These are phyloP conservation scores for Arabidopsis lyrata DNA, from an alignment of 441 rosid genomes.

Conservation along the genomic window DNA sequence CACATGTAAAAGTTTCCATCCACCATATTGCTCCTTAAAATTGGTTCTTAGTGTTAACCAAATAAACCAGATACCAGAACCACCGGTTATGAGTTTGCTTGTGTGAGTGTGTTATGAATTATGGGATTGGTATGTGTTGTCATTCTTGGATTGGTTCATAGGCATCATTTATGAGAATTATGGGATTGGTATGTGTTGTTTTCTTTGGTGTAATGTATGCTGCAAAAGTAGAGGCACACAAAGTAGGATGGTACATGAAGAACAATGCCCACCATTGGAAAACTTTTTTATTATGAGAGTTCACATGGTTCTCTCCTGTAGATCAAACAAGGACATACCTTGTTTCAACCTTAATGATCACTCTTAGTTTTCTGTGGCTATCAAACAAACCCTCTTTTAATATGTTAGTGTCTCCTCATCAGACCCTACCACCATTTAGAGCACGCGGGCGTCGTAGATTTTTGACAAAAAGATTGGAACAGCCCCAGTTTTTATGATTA, in stretches of 20 bases:
- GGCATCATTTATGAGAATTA: slow-evolving; percentile 21
- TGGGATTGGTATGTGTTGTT: slow-evolving; percentile 41
- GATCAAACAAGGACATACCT: slow-evolving; percentile 46
- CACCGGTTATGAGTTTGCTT: slow-evolving; percentile 9
- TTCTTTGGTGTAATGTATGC: slow-evolving; percentile 37
- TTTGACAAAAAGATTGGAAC: slow-evolving; percentile 22
- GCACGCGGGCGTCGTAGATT: slow-evolving; percentile 34
- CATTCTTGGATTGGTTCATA: background rate
- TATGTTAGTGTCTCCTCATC: slow-evolving; percentile 33
- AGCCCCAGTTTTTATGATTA: slow-evolving; percentile 28
- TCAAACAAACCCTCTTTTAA: slow-evolving; percentile 40
- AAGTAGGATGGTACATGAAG: slow-evolving; percentile 36
- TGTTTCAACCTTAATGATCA: slow-evolving; percentile 41
- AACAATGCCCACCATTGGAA: slow-evolving; percentile 38
- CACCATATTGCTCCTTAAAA: slow-evolving; percentile 2
- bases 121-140: background rate
- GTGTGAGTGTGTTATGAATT: background rate
- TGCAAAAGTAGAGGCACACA: slow-evolving; percentile 40
- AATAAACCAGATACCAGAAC: slow-evolving; percentile 16
- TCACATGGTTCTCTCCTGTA: slow-evolving; percentile 48
- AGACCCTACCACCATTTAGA: slow-evolving; percentile 43
- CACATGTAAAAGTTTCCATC: background rate
- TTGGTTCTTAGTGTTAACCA: slow-evolving; percentile 14
- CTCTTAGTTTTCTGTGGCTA: slow-evolving; percentile 36
- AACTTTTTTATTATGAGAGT: slow-evolving; percentile 27